Base-by-base conservation (phyloP, 176 grass and related monocot genomes). In the Microstegium vimineum region DNA sequence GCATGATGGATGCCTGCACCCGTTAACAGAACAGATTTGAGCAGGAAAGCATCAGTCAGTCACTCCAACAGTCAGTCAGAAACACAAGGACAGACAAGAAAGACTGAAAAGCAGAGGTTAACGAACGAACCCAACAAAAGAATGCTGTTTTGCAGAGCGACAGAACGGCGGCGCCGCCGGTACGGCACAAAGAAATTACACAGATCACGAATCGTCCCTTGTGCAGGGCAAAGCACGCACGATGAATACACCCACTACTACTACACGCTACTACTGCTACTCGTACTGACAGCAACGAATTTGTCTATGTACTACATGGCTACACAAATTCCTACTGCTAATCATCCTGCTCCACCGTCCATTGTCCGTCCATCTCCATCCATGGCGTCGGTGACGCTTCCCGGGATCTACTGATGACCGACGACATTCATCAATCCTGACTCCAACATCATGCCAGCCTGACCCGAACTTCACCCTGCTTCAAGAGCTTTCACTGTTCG, bases 221-320 rank as follows among this genome's bases (percentile, higher is more conserved):
- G n/a, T n/a, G n/a, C n/a, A n/a, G n/a, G n/a, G n/a, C n/a, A n/a
- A n/a, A n/a, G n/a, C 46, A 49, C 0, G 46, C 15, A 37, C 20
- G 20, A 86, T 86, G 88, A 85, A 86, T 90, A 57, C 78, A 73
- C 32, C 43, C 41, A 26, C 66, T 83, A 77, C 43, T 33, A 26
- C 66, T 83, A 77, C 42, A 70, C 71, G 51, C 79, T 69, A 17
- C 15, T 17, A 25, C 49, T 61, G 6, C 9, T 12, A 38, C 23
- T 59, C 74, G 36, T 74, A 60, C 43, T 67, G 76, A 73, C 36
- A 74, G 26, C 88, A 86, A 82, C 83, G 59, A 69, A 82, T 78
- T 41, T 49, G 30, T 12, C 56, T 78, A 86, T 82, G 72, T 74
- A 86, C 78, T 74, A 86, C 78, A 86, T 45, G 23, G 27, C 52